Conservation (phyloP, 768 basidiomycete species). For the Mrakia blollopis region DNA sequence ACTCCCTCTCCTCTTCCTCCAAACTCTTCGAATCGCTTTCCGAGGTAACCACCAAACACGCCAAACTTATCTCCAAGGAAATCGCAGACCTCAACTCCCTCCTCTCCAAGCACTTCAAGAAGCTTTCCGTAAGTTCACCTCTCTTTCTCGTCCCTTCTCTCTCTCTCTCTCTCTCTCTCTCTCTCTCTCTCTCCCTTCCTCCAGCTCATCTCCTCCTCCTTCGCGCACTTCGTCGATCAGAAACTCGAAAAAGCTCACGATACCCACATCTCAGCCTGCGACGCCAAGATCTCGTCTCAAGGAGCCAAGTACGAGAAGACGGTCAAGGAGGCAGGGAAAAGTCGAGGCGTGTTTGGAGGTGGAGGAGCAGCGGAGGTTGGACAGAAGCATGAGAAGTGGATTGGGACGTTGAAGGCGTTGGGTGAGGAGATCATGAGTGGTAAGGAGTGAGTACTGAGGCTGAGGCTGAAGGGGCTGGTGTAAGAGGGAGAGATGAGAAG, state of each 20-base stretch:
- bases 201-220: background rate
- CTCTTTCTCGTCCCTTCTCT: background rate
- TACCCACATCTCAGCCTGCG: conserved; percentile 10
- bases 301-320: conserved; percentile 17
- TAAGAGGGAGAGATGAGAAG: no score
- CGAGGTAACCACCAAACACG: background rate
- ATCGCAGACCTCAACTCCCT: background rate
- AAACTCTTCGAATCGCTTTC: background rate
- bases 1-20: conserved; percentile 2
- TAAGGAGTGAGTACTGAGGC: conserved; percentile 13
- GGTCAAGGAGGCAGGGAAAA: conserved; percentile 1
- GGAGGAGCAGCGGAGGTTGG: conserved; percentile 8
- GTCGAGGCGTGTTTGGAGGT: background rate
- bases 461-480: no score
- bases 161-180: no score
- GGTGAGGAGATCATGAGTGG: conserved; percentile 7
- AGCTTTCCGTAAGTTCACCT: background rate
- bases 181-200: background rate
- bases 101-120: conserved; percentile 9
- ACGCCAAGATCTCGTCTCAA: conserved; percentile 5
- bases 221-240: background rate
- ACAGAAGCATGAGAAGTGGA: conserved; percentile 14
- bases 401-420: conserved; percentile 7
- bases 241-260: conserved; percentile 12
- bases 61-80: conserved; percentile 16